Percentiles rank a stretch among this genome's conserved stretches.
Conservation (phyloP, 106 monocot species). For the Apostasia ramifera region DNA sequence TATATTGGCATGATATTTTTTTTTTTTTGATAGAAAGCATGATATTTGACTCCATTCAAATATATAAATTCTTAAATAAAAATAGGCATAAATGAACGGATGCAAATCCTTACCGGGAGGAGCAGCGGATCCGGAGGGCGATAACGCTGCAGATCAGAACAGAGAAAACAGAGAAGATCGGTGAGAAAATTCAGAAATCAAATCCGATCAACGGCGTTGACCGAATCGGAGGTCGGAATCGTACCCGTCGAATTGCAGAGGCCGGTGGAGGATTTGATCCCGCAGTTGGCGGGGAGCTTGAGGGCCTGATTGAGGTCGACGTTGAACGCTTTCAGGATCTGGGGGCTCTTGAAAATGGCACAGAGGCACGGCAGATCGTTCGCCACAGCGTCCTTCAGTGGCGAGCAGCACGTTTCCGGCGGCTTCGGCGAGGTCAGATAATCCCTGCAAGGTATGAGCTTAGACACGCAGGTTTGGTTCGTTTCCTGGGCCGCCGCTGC, state of each 20-base stretch:
- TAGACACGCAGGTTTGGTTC: constrained; percentile 16
- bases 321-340: constrained; percentile 15
- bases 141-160: background rate
- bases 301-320: constrained; percentile 15
- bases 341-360: constrained; percentile 18
- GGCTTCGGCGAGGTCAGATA: constrained; percentile 31
- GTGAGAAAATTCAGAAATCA: background rate
- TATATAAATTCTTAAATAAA: background rate
- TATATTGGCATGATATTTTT: too few relatives aligned
- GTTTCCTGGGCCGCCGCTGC: constrained; percentile 1
- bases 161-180: background rate
- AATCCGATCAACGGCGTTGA: background rate
- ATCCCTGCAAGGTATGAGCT: constrained; percentile 19
- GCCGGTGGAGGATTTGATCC: constrained; percentile 16
- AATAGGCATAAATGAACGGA: background rate
- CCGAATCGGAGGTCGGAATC: background rate
- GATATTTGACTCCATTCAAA: too few relatives aligned
- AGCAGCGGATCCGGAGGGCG: background rate
- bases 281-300: constrained; percentile 23
- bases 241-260: background rate
- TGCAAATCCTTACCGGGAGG: constrained; percentile 2
- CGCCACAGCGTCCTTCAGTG: constrained; percentile 36
- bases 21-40: too few relatives aligned
- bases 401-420: constrained; percentile 36
- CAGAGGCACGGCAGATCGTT: constrained; percentile 43